phyloP scores from a whole-genome alignment of 129 eudicot species.

The Ambrosia artemisiifolia region DNA sequence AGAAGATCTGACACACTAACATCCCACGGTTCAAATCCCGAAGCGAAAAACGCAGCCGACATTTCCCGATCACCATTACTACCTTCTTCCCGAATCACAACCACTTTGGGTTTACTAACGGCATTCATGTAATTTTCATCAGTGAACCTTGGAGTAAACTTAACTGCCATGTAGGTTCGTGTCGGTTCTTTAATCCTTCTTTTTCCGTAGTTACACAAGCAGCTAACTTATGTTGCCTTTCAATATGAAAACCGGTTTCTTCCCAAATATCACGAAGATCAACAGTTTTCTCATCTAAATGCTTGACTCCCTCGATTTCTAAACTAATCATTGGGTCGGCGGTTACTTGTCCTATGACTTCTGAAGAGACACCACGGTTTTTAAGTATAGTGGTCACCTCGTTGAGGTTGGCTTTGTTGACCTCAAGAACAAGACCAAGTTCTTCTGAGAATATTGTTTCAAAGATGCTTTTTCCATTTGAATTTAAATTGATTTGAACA shows the following conservation, averaged over 20 bases:
- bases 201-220: slow-evolving; percentile 64
- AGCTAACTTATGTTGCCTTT: slow-evolving; percentile 59
- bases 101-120: slow-evolving; percentile 64
- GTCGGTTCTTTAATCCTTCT: slow-evolving; percentile 68
- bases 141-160: slow-evolving; percentile 70
- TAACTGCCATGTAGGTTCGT: slow-evolving; percentile 67
- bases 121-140: slow-evolving; percentile 47
- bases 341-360: slow-evolving; percentile 71
- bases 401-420: slow-evolving; percentile 49
- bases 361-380: slow-evolving; percentile 43
- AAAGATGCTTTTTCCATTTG: slow-evolving; percentile 46
- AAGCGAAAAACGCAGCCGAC: slow-evolving; percentile 77
- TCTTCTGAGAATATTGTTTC: slow-evolving; percentile 78
- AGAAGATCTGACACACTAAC: slow-evolving; percentile 74
- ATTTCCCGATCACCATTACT: slow-evolving; percentile 92
- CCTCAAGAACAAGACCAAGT: slow-evolving; percentile 80
- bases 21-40: slow-evolving; percentile 90
- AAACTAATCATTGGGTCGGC: slow-evolving; percentile 43
- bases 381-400: slow-evolving; percentile 41
- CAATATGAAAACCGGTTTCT: slow-evolving; percentile 81
- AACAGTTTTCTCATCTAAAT: slow-evolving; percentile 52
- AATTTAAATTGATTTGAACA: slow-evolving; percentile 42
- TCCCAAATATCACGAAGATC: slow-evolving; percentile 83
- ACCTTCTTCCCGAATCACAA: slow-evolving; percentile 90
- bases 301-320: slow-evolving; percentile 52